phyloP scores from a whole-genome alignment of 805 yeast genomes.

The Metschnikowia lunata region DNA sequence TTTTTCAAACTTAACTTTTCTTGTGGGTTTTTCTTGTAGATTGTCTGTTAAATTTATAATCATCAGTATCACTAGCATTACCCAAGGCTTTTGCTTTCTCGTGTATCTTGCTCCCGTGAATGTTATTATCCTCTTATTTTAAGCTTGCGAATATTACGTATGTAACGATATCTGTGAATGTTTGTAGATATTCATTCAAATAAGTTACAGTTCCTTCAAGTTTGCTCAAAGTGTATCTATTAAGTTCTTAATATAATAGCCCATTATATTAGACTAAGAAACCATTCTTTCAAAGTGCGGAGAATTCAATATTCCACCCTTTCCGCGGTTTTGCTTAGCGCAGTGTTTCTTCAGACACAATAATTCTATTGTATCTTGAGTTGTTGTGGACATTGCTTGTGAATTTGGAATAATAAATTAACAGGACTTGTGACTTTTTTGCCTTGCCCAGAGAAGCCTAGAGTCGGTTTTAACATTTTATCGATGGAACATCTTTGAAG shows the following conservation, averaged over 20 bases:
- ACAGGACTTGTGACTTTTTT: background rate
- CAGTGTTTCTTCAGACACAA: background rate
- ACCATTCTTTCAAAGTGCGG: no score
- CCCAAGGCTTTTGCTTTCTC: conserved; percentile 1
- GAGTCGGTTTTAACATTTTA: no score
- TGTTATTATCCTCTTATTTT: background rate
- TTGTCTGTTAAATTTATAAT: background rate
- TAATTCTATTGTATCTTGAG: background rate
- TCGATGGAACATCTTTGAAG: no score
- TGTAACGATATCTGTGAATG: background rate
- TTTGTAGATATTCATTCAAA: background rate
- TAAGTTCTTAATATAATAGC: background rate
- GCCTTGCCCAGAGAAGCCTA: no score
- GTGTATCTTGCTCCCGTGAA: background rate
- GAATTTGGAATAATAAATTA: background rate
- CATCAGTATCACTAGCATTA: background rate
- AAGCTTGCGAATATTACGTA: background rate
- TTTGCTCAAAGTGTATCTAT: background rate
- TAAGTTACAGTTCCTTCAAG: background rate
- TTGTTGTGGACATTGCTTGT: background rate
- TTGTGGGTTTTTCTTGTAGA: background rate
- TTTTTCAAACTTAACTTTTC: background rate
- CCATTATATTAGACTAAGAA: no score
- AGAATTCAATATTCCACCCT: background rate
- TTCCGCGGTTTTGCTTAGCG: background rate